Base-by-base conservation (phyloP, 148 eudicot species). In the Amaranthus cruentus region DNA sequence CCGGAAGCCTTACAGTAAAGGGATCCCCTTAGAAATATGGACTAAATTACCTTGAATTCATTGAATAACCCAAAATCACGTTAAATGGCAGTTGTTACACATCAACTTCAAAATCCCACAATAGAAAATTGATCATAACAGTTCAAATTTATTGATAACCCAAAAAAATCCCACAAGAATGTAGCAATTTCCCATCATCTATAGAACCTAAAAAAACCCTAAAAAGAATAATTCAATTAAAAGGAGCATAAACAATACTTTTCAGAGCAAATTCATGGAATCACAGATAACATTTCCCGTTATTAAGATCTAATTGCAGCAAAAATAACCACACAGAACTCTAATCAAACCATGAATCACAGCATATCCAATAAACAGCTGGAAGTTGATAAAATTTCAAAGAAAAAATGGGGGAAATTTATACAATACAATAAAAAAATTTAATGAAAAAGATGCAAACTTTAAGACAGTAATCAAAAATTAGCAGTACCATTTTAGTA, bases 241-340 rank as follows among this genome's bases (percentile, higher is more conserved):
- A 53, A 62, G 21, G 13, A 49, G 7, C 49, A 42, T 63, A 62
- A 48, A 70, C 51, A 7, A 69, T 53, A 52, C 70, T 8, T 74
- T 74, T 15, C 8, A 18, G 0, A 49, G 48, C 61, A 64, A 75
- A 55, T 74, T 42, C 11, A 56, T 68, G 11, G 44, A 11, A 75
- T 63, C 71, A 67, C 65, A 70, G 3, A 70, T 57, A 7, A 2
- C 6, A 63, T 56, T 75, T 12, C 43, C 64, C 49, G 9, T 48
- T 43, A 2, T 21, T 21, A 67, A 65, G 71, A 79, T 70, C 78
- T 75, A 69, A 79, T 61, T 59, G 18, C 51, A 78, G 55, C 70
- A 48, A 28, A 28, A 53, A 28, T 9, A 66, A 60, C 38, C 48
- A 13, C 6, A 58, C 6, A 28, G 38, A 38, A 47, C 59, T 13